Conservation (phyloP, 495 filamentous ascomycete genomes). For the Trichoderma reesei region DNA sequence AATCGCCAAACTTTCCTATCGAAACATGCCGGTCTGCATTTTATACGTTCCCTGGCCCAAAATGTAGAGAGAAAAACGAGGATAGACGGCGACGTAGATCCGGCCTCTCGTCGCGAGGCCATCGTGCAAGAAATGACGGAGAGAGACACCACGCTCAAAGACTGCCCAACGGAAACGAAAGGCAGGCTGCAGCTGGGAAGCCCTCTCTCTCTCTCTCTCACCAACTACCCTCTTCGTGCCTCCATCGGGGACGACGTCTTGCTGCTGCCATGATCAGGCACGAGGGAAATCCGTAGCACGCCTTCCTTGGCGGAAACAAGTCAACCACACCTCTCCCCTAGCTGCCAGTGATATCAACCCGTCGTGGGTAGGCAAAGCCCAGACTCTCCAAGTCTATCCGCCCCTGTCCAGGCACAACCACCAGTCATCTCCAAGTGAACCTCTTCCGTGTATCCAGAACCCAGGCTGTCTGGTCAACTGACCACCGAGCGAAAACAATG, state of each 20-base stretch:
- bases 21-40: slow-evolving; percentile 30
- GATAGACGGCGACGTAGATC: slow-evolving; percentile 12
- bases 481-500: slow-evolving; percentile 5
- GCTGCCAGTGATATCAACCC: background rate
- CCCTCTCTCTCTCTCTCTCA: too few species aligned
- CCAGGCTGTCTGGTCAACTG: background rate
- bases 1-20: slow-evolving; percentile 36
- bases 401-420: background rate
- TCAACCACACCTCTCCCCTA: background rate
- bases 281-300: background rate
- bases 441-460: slow-evolving; percentile 2
- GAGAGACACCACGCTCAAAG: background rate
- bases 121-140: slow-evolving; percentile 15
- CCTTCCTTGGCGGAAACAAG: background rate
- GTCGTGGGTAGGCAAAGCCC: slow-evolving; percentile 4
- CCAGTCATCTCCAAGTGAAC: background rate
- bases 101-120: slow-evolving; percentile 11
- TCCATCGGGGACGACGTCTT: background rate
- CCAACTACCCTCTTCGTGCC: background rate
- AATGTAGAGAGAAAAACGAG: slow-evolving; percentile 23
- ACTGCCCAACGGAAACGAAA: slow-evolving; percentile 3
- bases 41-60: slow-evolving; percentile 17
- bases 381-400: background rate
- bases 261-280: background rate
- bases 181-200: slow-evolving; percentile 1